Conservation (phyloP, 345 rosid species). For the Cochlearia excelsa region DNA sequence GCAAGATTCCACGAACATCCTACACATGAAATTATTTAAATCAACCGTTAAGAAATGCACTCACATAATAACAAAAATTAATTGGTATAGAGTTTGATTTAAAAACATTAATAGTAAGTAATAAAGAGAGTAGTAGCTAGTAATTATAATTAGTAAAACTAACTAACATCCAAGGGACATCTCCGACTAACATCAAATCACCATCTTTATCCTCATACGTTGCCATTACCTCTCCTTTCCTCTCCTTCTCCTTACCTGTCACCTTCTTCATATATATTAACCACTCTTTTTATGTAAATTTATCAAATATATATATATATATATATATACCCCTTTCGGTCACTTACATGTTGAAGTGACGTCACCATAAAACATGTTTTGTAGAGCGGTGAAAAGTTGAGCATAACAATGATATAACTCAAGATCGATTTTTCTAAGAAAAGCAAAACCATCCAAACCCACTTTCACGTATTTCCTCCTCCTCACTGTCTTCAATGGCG, state of each 20-base stretch:
- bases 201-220: constrained; percentile 82
- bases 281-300: background rate
- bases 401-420: constrained; percentile 44
- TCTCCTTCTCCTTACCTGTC: constrained; percentile 39
- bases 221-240: constrained; percentile 49
- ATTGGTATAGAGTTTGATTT: no score
- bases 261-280: background rate
- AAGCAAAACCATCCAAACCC: constrained; percentile 72
- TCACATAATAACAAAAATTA: no score
- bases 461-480: constrained; percentile 67
- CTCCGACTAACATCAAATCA: constrained; percentile 89
- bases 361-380: constrained; percentile 52
- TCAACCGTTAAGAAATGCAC: no score
- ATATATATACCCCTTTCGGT: background rate
- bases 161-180: constrained; percentile 89
- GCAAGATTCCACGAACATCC: constrained; percentile 74
- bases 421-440: constrained; percentile 67
- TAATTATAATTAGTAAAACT: background rate
- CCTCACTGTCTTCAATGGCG: constrained; percentile 54
- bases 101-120: no score
- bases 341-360: constrained; percentile 44
- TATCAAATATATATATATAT: background rate
- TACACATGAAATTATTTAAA: constrained; percentile 12
- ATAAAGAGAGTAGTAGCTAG: no score
- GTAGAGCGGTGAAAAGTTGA: constrained; percentile 46